Base-by-base conservation (phyloP, 1,284 basidiomycete genomes). In the Xerocomus minutiporus region DNA sequence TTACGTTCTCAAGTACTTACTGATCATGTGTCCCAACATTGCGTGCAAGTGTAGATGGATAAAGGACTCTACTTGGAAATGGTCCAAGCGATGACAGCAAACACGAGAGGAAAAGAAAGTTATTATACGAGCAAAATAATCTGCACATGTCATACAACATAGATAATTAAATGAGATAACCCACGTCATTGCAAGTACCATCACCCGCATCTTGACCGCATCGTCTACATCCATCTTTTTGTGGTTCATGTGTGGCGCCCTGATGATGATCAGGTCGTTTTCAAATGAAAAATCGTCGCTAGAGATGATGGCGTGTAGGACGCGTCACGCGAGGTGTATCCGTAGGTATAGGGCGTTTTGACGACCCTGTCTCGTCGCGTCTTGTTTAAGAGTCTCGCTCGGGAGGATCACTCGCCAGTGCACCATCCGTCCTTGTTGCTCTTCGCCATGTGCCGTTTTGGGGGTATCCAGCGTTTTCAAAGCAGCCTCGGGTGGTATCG, bases 281-380 rank as follows among this genome's bases (percentile, higher is more conserved):
- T 68, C 57, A 46, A 67, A 70, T 5, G 4, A 26, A 29, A 67
- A 69, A 15, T 64, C 55, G 12, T 42, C 51, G 2, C 62, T 58
- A 7, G 43, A 45, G 34, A 67, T 48, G 46, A 63, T 52, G 36
- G 62, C 40, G 29, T 57, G 54, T 6, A 68, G 13, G 43, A 67
- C 20, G 39, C 46, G 57, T 20, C 17, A 20, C 20, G 20, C 20
- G 20, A 9, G 45, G n/a, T 3, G 39, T 51, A n/a, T 35, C 34
- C 34, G 15, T 2, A 35, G 28, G 17, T 49, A 34, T 20, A 20
- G 20, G 45, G 1, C 35, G 31, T 29, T 52, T 54, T 17, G 52
- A 44, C 9, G 20, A 20, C 20, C 2, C 20, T 2, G 20, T 20
- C 20, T 43, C 58, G 26, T 42, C 48, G 3, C 1, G 20, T 20